Base-by-base conservation (phyloP, 108 stramenopile genomes). In the Nannochloropsis gaditana region DNA sequence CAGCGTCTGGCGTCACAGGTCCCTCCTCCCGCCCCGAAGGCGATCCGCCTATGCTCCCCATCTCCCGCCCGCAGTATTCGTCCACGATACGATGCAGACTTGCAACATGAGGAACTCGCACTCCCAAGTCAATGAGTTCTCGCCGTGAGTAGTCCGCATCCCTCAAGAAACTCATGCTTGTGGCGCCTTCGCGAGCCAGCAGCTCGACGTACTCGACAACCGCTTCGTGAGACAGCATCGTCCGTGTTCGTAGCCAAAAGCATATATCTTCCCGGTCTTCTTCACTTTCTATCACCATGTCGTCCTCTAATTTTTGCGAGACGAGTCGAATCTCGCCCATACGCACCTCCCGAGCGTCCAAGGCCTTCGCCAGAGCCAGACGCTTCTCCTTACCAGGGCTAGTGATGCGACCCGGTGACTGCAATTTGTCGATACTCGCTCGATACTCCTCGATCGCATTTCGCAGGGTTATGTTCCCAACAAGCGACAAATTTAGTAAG, bases 21-120 rank as follows among this genome's bases (percentile, higher is more conserved):
- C 59, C 59, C n/a, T 73, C 59, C 59, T 73, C 59, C n/a, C 59
- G 59, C 15, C 59, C 59, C 15, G 59, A 73, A n/a, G 59, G 59
- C 3, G 59, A 73, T n/a, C 19, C 15, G 59, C 59, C 59, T n/a
- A 73, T 73, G 2, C 59, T n/a, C n/a, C 19, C 59, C 59, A n/a
- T 73, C 59, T 73, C 59, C n/a, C 59, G 59, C 3, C 59, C 59
- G 59, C 59, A n/a, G n/a, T 73, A 73, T 73, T 73, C 59, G 59
- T 73, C 59, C 59, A 73, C 59, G 59, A 73, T 73, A 15, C 59
- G 59, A 73, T 73, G 59, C 59, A 73, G n/a, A n/a, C 59, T 73
- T n/a, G 59, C 59, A 15, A 73, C 59, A n/a, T 73, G 59, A 73
- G 59, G 59, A 15, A 73, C 59, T 3, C 59, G 59, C n/a, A 73